phyloP scores from a whole-genome alignment of 768 basidiomycete genomes.

The Amyloporia xantha region DNA sequence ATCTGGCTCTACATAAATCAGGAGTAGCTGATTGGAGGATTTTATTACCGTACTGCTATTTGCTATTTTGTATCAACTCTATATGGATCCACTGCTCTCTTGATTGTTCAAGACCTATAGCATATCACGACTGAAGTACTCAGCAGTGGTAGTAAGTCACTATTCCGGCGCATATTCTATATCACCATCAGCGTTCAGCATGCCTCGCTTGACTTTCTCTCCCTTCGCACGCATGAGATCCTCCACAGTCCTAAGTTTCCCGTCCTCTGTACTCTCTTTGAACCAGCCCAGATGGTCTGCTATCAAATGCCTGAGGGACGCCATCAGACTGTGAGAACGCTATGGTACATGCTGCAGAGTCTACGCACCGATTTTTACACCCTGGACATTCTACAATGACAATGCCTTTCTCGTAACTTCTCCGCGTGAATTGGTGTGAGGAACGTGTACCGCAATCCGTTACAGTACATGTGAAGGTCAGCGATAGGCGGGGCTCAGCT shows the following conservation, averaged over 20 bases:
- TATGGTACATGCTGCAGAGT: neutral
- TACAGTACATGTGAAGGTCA: conserved; percentile 87
- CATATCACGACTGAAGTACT: no score
- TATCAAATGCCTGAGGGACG: conserved; percentile 58
- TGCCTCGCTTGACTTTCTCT: conserved; percentile 50
- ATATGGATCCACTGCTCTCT: no score
- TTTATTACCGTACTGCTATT: no score
- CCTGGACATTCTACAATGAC: conserved; percentile 89
- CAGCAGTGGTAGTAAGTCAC: no score
- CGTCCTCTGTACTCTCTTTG: conserved; percentile 69
- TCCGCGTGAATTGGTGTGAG: conserved; percentile 80
- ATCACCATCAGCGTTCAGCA: conserved; percentile 41
- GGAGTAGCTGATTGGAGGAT: neutral
- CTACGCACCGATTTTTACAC: conserved; percentile 75
- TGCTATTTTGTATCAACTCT: conserved; percentile 1
- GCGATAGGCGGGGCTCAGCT: conserved; percentile 54
- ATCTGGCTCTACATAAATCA: neutral
- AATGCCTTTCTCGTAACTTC: conserved; percentile 81
- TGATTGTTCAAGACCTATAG: no score
- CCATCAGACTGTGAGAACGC: neutral
- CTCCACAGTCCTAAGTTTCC: conserved; percentile 73
- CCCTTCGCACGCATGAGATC: conserved; percentile 75
- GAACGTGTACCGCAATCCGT: conserved; percentile 69
- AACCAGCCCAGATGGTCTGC: conserved; percentile 94
- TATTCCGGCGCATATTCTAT: conserved; percentile 42